Evolutionary conservation across 305 asterid species (phyloP), one percentile per base, ranked within the genome.

Genomic region (Petunia hybrid): DNA sequence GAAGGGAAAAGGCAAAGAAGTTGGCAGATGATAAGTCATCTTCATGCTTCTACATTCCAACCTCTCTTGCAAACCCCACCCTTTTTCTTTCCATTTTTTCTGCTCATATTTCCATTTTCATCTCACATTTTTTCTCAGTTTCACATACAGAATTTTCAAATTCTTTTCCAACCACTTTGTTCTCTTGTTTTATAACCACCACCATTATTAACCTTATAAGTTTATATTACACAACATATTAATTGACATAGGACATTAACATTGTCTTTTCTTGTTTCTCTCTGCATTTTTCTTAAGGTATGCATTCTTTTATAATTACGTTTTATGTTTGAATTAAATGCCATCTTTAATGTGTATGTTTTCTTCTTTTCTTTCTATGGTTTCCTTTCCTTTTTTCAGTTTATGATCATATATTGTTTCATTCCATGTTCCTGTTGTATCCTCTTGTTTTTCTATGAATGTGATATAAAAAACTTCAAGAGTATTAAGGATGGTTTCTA

Each of bases 21-120:
- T 83, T 69, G 91, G 93, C 85, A 87, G 95, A 85, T 90, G 87
- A 89, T 64, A 86, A 86, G 98, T 92, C 94, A 67, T 84, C 90
- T 84, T 92, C 98, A 84, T 85, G 82, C 85, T 85, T 89, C 87
- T 86, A 86, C 95, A 86, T 91, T 86, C 88, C 86, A 89, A 89
- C 91, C 87, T 89, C 92, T 84, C 57, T 56, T 65, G 55, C 85
- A 62, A 59, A 85, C 87, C 92, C 84, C 83, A 83, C 75, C 16
- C 22, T 80, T 77, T 84, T 5, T 12, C 40, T 78, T 84, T 77
- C 13, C 8, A 76, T 39, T 40, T 53, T 41, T 5, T 12, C 40
- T n/a, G 51, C 51, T 55, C 8, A 46, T 16, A 83, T 8, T 63
- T 60, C 68, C 42, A 55, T 56, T 36, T 80, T 42, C 79, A 41